Conservation (phyloP, 495 filamentous ascomycete genomes). For the Penicillium parvum region DNA sequence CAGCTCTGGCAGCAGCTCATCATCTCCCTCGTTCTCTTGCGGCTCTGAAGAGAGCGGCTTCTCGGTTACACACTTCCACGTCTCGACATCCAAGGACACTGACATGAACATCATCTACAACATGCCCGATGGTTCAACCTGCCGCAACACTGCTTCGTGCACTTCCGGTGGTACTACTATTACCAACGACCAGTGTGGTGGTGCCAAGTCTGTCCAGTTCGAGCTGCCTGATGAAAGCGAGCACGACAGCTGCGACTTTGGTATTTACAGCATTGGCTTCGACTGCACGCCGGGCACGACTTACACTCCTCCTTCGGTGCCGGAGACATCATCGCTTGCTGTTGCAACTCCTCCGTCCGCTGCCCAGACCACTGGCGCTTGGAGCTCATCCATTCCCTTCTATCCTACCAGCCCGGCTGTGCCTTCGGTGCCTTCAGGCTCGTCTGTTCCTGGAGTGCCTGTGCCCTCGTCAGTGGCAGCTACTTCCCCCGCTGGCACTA, state of each 20-base stretch:
- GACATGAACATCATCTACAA: constrained; percentile 78
- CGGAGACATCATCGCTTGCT: too few relatives aligned
- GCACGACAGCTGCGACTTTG: constrained; percentile 57
- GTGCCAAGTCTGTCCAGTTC: constrained; percentile 74
- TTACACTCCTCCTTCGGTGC: neutral
- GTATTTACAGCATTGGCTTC: constrained; percentile 74
- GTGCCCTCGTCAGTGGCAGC: neutral
- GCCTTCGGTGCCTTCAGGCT: constrained; percentile 4
- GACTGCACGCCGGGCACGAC: constrained; percentile 59
- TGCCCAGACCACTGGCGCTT: too few relatives aligned
- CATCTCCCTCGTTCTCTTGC: constrained; percentile 55
- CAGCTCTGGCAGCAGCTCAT: constrained; percentile 17
- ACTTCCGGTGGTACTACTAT: constrained; percentile 59
- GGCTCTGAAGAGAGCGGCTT: constrained; percentile 52
- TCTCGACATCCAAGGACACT: constrained; percentile 67
- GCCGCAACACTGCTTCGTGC: constrained; percentile 69
- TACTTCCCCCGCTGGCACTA: constrained; percentile 6
- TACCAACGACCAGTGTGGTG: constrained; percentile 84
- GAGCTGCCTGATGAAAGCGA: constrained; percentile 59
- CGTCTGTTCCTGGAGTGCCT: too few relatives aligned
- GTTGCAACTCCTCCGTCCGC: too few relatives aligned
- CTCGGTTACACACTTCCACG: constrained; percentile 68
- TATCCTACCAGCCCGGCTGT: neutral
- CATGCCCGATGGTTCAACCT: constrained; percentile 74
- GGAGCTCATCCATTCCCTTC: neutral